A percentile compares a stretch with the other conserved stretches of the same genome.
phyloP scores from a whole-genome alignment of 176 grass and related monocot genomes.

The Carex cristatella region DNA sequence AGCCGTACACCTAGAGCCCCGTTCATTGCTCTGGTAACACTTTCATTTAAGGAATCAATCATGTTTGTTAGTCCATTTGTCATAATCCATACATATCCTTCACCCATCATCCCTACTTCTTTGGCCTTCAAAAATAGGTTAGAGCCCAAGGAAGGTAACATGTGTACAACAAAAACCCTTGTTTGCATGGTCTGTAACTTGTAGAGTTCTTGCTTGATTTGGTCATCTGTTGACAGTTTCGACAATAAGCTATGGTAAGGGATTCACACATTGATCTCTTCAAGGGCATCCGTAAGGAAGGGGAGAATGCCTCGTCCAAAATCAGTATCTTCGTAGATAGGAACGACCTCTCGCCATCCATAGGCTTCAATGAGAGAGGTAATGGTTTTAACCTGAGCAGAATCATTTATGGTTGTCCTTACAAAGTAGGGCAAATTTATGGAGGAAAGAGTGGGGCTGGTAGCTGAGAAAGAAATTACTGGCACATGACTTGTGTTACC shows the following conservation, averaged over 20 bases:
- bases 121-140: constrained; percentile 35
- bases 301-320: constrained; percentile 47
- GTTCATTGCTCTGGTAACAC: constrained; percentile 25
- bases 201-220: constrained; percentile 37
- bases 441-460: constrained; percentile 31
- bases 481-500: constrained; percentile 38
- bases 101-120: constrained; percentile 45
- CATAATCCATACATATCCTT: constrained; percentile 47
- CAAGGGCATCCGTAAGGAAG: constrained; percentile 29
- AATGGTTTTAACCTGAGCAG: constrained; percentile 39
- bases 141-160: constrained; percentile 28
- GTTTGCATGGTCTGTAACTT: constrained; percentile 33
- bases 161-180: constrained; percentile 42
- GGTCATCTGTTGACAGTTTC: constrained; percentile 20
- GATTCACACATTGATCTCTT: constrained; percentile 25
- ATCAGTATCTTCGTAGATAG: constrained; percentile 32
- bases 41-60: constrained; percentile 29
- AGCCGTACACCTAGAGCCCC: constrained; percentile 39
- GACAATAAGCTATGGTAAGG: constrained; percentile 23
- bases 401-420: constrained; percentile 27
- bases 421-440: constrained; percentile 35
- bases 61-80: constrained; percentile 40
- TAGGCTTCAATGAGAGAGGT: constrained; percentile 40
- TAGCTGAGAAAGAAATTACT: constrained; percentile 41
- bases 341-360: constrained; percentile 55